Percentiles rank a stretch among this genome's conserved stretches.
Conservation (phyloP, 148 eudicot genomes). For the Rhododendron ferrugineum region DNA sequence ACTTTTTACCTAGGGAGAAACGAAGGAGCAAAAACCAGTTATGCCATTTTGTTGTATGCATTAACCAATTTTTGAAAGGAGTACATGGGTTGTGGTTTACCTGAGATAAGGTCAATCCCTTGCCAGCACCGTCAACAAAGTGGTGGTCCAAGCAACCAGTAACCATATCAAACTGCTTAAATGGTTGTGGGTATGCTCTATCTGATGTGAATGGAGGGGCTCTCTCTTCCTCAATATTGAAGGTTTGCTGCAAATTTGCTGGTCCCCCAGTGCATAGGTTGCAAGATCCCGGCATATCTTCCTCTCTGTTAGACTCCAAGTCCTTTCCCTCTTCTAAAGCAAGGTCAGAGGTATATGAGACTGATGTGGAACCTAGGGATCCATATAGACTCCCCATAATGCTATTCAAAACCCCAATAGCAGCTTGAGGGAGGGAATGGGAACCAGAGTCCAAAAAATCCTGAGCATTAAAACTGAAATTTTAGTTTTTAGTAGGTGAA, state of each 20-base stretch:
- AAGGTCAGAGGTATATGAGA: constrained; percentile 26
- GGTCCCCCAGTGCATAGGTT: constrained; percentile 17
- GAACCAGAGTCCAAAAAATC: constrained; percentile 18
- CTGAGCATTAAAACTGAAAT: not conserved
- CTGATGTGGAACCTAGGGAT: constrained; percentile 33
- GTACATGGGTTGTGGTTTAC: constrained; percentile 20
- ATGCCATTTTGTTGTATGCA: not conserved
- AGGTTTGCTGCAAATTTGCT: constrained; percentile 19
- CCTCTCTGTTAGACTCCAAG: constrained; percentile 25
- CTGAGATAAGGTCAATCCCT: constrained; percentile 48
- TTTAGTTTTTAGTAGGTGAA: constrained; percentile 1
- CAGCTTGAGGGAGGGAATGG: constrained; percentile 49
- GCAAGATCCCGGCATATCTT: constrained; percentile 34
- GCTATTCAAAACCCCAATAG: constrained; percentile 49
- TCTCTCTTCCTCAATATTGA: constrained; percentile 17
- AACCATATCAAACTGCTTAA: constrained; percentile 74
- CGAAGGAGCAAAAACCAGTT: constrained; percentile 3
- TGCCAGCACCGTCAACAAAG: constrained; percentile 51
- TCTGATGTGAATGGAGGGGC: constrained; percentile 12
- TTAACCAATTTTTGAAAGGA: not conserved
- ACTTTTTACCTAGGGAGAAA: constrained; percentile 46
- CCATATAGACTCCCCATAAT: constrained; percentile 50
- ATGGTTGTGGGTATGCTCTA: constrained; percentile 20
- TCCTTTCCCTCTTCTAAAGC: constrained; percentile 19
- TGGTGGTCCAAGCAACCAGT: constrained; percentile 76